Percentiles rank a stretch among this genome's conserved stretches.
These are phyloP conservation scores for Ophiostoma australiae DNA, from an alignment of 2,329 filamentous ascomycete genomes.

Conservation along the genomic window DNA sequence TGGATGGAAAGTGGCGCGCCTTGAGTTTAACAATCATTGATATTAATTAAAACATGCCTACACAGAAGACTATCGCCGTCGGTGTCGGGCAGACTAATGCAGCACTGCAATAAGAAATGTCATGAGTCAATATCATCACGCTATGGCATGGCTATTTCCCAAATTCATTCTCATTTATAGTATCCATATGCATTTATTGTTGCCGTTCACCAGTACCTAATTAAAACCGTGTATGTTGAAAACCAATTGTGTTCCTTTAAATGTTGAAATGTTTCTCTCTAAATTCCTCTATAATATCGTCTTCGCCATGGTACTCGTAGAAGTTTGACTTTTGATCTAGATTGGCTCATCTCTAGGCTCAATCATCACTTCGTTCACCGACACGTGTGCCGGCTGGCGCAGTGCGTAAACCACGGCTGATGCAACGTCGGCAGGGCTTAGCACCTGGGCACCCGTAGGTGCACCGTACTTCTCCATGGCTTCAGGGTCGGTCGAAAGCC, in stretches of 20 bases:
- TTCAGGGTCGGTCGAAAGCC: slow-evolving; percentile 70
- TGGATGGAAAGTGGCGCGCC: no score
- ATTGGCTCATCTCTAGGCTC: slow-evolving; percentile 73
- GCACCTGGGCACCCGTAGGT: slow-evolving; percentile 67
- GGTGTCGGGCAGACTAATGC: background rate
- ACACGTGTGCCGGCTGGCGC: slow-evolving; percentile 67
- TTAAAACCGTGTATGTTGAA: background rate
- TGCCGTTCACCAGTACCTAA: background rate
- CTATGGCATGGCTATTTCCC: background rate
- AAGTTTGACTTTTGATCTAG: slow-evolving; percentile 48
- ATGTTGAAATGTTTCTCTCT: background rate
- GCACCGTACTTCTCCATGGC: slow-evolving; percentile 74
- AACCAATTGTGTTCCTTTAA: background rate
- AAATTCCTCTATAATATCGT: background rate
- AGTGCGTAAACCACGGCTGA: slow-evolving; percentile 69
- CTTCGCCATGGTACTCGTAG: background rate
- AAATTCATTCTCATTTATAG: background rate
- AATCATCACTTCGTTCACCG: slow-evolving; percentile 75
- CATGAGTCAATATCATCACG: no score
- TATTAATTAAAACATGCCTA: no score
- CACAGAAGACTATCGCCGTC: no score
- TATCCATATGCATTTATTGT: background rate
- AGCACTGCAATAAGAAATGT: background rate
- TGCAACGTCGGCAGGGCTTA: slow-evolving; percentile 70
- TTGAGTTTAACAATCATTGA: no score